These are phyloP conservation scores for Ilyonectria sp. DNA, from an alignment of 2,329 filamentous ascomycete genomes.

Conservation along the genomic window DNA sequence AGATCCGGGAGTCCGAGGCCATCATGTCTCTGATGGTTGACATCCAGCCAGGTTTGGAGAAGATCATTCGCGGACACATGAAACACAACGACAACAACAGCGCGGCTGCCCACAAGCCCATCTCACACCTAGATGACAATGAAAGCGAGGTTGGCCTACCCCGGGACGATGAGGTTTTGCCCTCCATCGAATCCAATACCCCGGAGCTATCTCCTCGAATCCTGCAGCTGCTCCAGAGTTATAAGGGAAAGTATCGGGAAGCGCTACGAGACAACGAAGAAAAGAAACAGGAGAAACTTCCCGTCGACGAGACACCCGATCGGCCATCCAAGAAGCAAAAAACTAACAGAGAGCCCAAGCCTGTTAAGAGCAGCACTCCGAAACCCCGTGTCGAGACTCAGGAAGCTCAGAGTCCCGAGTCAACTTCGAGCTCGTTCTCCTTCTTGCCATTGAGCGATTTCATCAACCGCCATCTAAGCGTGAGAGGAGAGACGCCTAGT, in stretches of 20 bases:
- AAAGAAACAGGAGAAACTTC: background rate
- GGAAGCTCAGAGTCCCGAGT: background rate
- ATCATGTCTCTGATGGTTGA: slow-evolving; percentile 35
- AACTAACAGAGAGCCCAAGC: background rate
- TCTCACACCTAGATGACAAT: background rate
- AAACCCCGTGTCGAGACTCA: background rate
- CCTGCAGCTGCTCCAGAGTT: background rate
- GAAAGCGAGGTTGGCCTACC: background rate
- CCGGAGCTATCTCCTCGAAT: background rate
- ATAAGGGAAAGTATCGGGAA: background rate
- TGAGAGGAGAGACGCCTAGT: background rate
- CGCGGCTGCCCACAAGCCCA: background rate
- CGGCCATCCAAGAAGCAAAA: slow-evolving; percentile 1
- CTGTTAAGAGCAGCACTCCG: background rate
- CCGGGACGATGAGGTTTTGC: background rate
- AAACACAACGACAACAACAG: background rate
- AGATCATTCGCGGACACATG: background rate
- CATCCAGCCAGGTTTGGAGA: slow-evolving; percentile 26
- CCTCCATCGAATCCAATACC: slow-evolving; percentile 9
- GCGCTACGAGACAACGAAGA: background rate
- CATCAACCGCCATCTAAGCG: too few relatives aligned
- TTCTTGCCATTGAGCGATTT: background rate
- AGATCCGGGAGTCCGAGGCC: slow-evolving; percentile 31
- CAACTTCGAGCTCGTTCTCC: background rate
- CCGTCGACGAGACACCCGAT: background rate